Evolutionary conservation across 352 stramenopile genomes (phyloP).

Genomic region (Aphanomyces invadans): DNA sequence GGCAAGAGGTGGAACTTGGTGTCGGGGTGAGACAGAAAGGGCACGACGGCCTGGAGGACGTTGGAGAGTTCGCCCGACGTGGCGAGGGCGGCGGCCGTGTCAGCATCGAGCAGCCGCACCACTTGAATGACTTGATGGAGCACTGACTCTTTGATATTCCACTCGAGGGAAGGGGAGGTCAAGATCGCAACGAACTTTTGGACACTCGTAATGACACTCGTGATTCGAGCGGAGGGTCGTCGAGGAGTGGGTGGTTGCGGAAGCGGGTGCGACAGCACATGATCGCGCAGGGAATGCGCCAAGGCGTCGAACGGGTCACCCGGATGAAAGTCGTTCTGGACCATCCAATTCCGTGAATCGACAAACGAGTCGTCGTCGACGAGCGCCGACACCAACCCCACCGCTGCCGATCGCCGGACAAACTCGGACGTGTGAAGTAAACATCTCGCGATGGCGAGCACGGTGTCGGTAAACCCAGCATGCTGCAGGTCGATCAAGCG

Average conservation of each 20-base stretch:
- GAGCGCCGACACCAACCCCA: background rate
- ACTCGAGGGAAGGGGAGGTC: background rate
- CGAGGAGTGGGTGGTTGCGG: background rate
- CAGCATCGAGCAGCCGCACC: background rate
- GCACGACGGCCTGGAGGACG: background rate
- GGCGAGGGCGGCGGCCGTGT: background rate
- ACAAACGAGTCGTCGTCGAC: background rate
- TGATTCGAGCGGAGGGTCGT: background rate
- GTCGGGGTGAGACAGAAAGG: background rate
- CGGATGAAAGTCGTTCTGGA: background rate
- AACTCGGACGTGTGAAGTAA: conserved; percentile 9
- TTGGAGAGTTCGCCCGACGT: background rate
- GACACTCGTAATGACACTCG: background rate
- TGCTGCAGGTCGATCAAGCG: background rate
- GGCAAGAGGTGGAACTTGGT: background rate
- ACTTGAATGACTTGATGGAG: conserved; percentile 2
- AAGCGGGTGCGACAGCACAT: background rate
- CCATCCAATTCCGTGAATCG: background rate
- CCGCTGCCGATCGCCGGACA: conserved; percentile 1
- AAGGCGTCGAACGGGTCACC: conserved; percentile 5
- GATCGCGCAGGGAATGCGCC: background rate
- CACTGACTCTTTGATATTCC: conserved; percentile 11
- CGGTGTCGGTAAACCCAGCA: background rate
- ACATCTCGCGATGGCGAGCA: background rate
- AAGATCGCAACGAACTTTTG: background rate